phyloP scores from a whole-genome alignment of 2,329 filamentous ascomycete species.

The Cladophialophora psammophila region DNA sequence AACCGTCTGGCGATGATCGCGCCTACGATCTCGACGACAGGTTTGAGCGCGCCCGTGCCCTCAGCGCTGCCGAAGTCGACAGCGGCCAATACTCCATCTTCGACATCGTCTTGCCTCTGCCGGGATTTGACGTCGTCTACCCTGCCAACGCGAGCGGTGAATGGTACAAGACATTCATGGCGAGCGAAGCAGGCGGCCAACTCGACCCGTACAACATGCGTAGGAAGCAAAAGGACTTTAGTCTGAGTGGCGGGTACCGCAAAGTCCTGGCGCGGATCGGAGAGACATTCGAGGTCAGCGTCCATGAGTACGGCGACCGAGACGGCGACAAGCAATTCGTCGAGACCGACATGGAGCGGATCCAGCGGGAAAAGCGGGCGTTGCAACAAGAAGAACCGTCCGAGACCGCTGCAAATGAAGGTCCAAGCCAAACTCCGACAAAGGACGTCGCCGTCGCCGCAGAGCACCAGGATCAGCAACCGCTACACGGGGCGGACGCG shows the following conservation, averaged over 20 bases:
- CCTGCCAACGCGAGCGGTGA: constrained; percentile 82
- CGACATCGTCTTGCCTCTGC: constrained; percentile 90
- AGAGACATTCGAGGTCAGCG: constrained; percentile 68
- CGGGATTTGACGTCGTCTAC: constrained; percentile 88
- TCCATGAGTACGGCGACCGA: constrained; percentile 69
- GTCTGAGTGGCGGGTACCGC: constrained; percentile 85
- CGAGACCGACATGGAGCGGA: constrained; percentile 79
- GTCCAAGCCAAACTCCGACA: not conserved
- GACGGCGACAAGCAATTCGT: constrained; percentile 80
- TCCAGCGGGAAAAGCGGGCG: constrained; percentile 50
- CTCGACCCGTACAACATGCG: constrained; percentile 89
- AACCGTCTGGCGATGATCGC: constrained; percentile 65
- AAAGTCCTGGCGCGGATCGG: constrained; percentile 79
- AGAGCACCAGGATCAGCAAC: not conserved
- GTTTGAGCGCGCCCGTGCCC: constrained; percentile 73
- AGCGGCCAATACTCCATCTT: constrained; percentile 81
- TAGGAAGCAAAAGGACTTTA: constrained; percentile 83
- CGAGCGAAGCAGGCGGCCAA: constrained; percentile 73
- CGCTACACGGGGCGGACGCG: not conserved
- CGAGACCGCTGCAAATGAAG: constrained; percentile 20
- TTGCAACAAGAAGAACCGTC: not conserved
- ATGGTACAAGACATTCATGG: constrained; percentile 89
- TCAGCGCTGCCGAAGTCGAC: constrained; percentile 78
- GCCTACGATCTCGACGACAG: constrained; percentile 61
- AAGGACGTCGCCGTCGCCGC: not conserved